A percentile compares a stretch with the other conserved stretches of the same genome.
Conservation (phyloP, 345 rosid genomes). For the thale cress (Arabidopsis thaliana) region TAIR10.1 NC_003074.8:19255501-19256000, state of each 20-base stretch:
- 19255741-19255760: slow-evolving; percentile 36
- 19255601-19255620: slow-evolving; percentile 72
- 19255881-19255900: slow-evolving; percentile 7
- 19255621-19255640: slow-evolving; percentile 50
- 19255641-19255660: slow-evolving; percentile 39
- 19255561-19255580: slow-evolving; percentile 65
- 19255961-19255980: too few species aligned
- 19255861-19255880: neutral
- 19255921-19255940: neutral
- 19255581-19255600: slow-evolving; percentile 68
- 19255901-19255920: neutral
- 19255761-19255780: slow-evolving; percentile 31
- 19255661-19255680: slow-evolving; percentile 50
- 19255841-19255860: neutral
- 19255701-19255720: neutral
- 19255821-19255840: neutral
- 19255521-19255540: slow-evolving; percentile 82
- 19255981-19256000: too few species aligned
- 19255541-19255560: slow-evolving; percentile 96
- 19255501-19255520: slow-evolving; percentile 61
- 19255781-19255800: slow-evolving; percentile 39
- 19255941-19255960: neutral
- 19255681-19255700: neutral
- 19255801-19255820: slow-evolving; percentile 33
- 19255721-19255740: neutral